Evolutionary conservation across 2,329 filamentous ascomycete species (phyloP).

Genomic region (Elsinoe necatrix): DNA sequence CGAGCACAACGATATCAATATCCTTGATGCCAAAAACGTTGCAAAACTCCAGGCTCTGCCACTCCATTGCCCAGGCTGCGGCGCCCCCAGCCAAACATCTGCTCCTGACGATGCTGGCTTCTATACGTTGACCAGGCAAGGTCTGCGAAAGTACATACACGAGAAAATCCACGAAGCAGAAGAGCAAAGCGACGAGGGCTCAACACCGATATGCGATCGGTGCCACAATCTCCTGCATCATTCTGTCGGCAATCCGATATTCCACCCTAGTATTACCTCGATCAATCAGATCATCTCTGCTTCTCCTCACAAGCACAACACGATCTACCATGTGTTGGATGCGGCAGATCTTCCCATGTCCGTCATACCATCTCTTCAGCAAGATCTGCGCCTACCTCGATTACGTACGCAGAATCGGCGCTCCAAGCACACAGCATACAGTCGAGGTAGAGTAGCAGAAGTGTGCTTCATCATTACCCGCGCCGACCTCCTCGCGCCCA

Average conservation of each 20-base stretch:
- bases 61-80: slow-evolving; percentile 53
- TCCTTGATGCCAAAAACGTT: background rate
- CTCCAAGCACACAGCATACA: slow-evolving; percentile 58
- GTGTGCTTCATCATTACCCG: slow-evolving; percentile 88
- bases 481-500: slow-evolving; percentile 74
- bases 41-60: slow-evolving; percentile 33
- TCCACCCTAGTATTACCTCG: slow-evolving; percentile 71
- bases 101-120: slow-evolving; percentile 49
- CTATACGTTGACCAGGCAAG: slow-evolving; percentile 44
- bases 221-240: slow-evolving; percentile 80
- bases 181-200: slow-evolving; percentile 22
- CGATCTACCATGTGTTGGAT: slow-evolving; percentile 91
- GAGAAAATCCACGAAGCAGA: slow-evolving; percentile 28
- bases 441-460: slow-evolving; percentile 60
- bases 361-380: slow-evolving; percentile 66
- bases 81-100: slow-evolving; percentile 50
- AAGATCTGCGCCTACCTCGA: slow-evolving; percentile 60
- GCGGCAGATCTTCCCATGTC: slow-evolving; percentile 97
- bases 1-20: background rate
- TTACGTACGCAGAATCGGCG: slow-evolving; percentile 74
- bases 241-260: slow-evolving; percentile 59
- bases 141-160: slow-evolving; percentile 25
- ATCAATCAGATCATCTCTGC: slow-evolving; percentile 78
- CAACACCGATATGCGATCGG: slow-evolving; percentile 67
- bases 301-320: slow-evolving; percentile 82